phyloP scores from a whole-genome alignment of 768 basidiomycete species.

The Dioszegia crocea region DNA sequence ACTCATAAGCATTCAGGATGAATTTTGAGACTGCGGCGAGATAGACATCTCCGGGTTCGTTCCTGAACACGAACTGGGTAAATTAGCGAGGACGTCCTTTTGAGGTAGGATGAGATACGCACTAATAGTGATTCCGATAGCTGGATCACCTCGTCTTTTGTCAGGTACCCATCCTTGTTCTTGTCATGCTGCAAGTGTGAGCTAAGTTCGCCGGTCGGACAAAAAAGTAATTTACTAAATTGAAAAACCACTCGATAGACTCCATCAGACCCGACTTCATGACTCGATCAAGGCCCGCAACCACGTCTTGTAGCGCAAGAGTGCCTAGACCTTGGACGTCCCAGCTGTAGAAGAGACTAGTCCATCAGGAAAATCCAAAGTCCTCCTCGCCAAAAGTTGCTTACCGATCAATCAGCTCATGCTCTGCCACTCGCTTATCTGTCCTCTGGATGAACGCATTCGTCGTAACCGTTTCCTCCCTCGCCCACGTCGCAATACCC shows the following conservation, averaged over 20 bases:
- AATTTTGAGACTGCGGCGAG: conserved; percentile 93
- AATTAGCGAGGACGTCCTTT: background rate
- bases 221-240: conserved; percentile 57
- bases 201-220: no score
- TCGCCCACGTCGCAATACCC: conserved; percentile 90
- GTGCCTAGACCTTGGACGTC: conserved; percentile 75
- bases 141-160: conserved; percentile 93
- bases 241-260: conserved; percentile 98
- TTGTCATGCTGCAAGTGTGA: conserved; percentile 61
- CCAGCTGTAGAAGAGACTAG: conserved; percentile 81
- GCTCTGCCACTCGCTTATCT: conserved; percentile 86
- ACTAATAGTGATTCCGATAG: conserved; percentile 91
- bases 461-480: conserved; percentile 83
- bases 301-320: conserved; percentile 76
- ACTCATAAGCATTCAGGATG: conserved; percentile 98
- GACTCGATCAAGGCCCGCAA: conserved; percentile 80
- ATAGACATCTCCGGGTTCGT: conserved; percentile 92
- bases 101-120: background rate
- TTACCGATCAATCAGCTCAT: conserved; percentile 81
- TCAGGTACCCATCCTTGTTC: conserved; percentile 89
- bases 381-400: background rate
- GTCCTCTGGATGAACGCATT: conserved; percentile 91
- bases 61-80: conserved; percentile 92
- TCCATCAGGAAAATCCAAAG: conserved; percentile 1
- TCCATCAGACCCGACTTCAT: conserved; percentile 98